These are phyloP conservation scores for Naganishia sp. DNA, from an alignment of 1,284 basidiomycete species.

Conservation along the genomic window DNA sequence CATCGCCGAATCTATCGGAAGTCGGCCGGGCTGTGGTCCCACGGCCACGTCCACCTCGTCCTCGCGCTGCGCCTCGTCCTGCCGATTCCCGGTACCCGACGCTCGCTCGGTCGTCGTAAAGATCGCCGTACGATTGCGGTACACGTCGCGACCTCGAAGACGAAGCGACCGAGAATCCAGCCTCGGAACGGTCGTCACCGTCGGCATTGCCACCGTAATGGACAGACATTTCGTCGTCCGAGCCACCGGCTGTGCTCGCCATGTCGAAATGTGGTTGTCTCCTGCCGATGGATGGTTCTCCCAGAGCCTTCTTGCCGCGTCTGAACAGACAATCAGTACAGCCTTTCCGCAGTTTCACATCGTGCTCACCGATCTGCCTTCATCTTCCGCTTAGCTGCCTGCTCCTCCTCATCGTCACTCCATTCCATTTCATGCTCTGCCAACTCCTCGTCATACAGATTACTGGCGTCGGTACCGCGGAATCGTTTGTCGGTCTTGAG, in stretches of 20 bases:
- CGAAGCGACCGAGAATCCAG: constrained; percentile 30
- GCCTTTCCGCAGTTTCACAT: neutral
- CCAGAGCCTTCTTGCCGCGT: constrained; percentile 25
- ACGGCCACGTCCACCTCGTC: constrained; percentile 34
- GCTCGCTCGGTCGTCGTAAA: constrained; percentile 36
- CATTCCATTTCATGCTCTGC: constrained; percentile 60
- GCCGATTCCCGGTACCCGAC: constrained; percentile 34
- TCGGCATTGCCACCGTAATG: constrained; percentile 6
- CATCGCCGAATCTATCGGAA: constrained; percentile 27
- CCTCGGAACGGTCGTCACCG: constrained; percentile 36
- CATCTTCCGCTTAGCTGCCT: constrained; percentile 53
- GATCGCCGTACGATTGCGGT: constrained; percentile 27
- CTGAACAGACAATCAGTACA: constrained; percentile 11
- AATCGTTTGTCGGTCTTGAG: constrained; percentile 49
- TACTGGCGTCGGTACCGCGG: constrained; percentile 59
- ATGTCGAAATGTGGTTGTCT: constrained; percentile 24
- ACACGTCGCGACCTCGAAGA: constrained; percentile 19
- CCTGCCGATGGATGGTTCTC: constrained; percentile 10
- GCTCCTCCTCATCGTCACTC: constrained; percentile 60
- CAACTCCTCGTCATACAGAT: constrained; percentile 61
- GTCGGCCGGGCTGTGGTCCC: constrained; percentile 29
- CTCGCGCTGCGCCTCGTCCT: constrained; percentile 5
- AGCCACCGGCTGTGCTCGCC: constrained; percentile 12
- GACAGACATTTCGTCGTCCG: constrained; percentile 25
- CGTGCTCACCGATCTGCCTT: constrained; percentile 39